Percentiles rank a stretch among this genome's conserved stretches.
Evolutionary conservation across 2,329 filamentous ascomycete species (phyloP).

Genomic region (Colletotrichum falcatum): DNA sequence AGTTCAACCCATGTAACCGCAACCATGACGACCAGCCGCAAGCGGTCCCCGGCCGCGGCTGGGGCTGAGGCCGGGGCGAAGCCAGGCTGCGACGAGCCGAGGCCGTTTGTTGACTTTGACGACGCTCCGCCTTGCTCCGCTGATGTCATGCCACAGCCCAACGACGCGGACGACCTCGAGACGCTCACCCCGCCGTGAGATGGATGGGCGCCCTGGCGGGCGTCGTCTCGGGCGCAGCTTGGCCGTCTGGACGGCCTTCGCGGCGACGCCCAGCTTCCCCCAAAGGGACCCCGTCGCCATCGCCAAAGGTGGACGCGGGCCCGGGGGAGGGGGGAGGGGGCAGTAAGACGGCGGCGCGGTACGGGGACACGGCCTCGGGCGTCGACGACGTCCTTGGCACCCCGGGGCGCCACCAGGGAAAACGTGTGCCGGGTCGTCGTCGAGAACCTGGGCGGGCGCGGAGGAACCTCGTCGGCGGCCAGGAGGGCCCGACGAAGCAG

Average conservation of each 20-base stretch:
- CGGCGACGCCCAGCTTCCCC: slow-evolving; percentile 4
- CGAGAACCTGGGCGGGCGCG: slow-evolving; percentile 2
- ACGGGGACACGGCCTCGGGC: slow-evolving; percentile 17
- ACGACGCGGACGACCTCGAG: not conserved
- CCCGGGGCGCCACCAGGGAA: slow-evolving; percentile 8
- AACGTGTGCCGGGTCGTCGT: slow-evolving; percentile 25
- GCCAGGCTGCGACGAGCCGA: not conserved
- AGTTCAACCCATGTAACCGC: not conserved
- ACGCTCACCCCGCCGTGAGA: not conserved
- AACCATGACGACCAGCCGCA: not conserved
- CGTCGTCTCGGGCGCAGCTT: slow-evolving; percentile 5
- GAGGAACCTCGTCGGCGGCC: slow-evolving; percentile 11
- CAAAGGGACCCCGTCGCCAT: slow-evolving; percentile 9
- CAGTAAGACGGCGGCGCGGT: slow-evolving; percentile 11
- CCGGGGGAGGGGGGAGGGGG: not conserved
- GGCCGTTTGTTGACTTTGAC: not conserved
- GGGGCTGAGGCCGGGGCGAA: not conserved
- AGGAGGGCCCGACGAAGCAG: slow-evolving; percentile 1
- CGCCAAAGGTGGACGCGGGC: slow-evolving; percentile 2
- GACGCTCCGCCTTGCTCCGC: not conserved
- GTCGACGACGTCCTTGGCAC: slow-evolving; percentile 16
- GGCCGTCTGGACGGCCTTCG: slow-evolving; percentile 15
- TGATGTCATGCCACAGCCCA: slow-evolving; percentile 1
- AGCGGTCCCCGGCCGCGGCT: not conserved
- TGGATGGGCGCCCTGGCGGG: not conserved